Percentiles rank a stretch among this genome's conserved stretches.
phyloP scores from a whole-genome alignment of 23 red algal genomes.

The Rhodosorus marinus region DNA sequence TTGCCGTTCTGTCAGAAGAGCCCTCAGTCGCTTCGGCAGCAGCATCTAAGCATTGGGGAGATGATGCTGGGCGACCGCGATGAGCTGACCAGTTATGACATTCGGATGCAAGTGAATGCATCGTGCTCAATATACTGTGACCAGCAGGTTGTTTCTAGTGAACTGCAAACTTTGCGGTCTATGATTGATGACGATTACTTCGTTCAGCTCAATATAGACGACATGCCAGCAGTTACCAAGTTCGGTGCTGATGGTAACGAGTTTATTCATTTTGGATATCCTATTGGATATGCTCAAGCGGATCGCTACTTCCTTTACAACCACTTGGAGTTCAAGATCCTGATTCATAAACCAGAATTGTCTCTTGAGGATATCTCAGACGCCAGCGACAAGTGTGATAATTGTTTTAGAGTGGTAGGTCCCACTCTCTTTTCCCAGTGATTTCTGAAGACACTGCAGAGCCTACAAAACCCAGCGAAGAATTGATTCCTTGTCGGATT shows the following conservation, averaged over 20 bases:
- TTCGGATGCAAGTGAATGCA: constrained; percentile 53
- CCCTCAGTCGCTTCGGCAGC: too few species aligned
- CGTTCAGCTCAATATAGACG: constrained; percentile 55
- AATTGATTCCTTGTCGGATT: too few species aligned
- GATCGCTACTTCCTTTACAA: too few species aligned
- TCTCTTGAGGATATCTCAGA: constrained; percentile 5
- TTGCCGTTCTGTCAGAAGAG: too few species aligned
- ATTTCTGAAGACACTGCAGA: too few species aligned
- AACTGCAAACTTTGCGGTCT: constrained; percentile 21
- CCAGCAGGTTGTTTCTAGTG: constrained; percentile 24
- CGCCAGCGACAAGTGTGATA: constrained; percentile 1
- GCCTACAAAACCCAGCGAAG: too few species aligned
- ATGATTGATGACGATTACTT: constrained; percentile 51
- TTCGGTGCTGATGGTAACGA: too few species aligned
- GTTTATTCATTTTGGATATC: too few species aligned
- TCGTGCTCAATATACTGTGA: constrained; percentile 57
- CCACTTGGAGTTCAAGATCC: constrained; percentile 69
- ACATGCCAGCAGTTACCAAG: constrained; percentile 69
- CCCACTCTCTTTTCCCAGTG: too few species aligned
- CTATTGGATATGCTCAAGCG: too few species aligned
- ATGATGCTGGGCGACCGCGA: constrained; percentile 76
- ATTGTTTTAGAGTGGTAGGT: constrained; percentile 68
- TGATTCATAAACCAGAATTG: constrained; percentile 34
- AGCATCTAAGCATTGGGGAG: constrained; percentile 47
- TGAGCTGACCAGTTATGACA: constrained; percentile 48